Conservation (phyloP, 2,329 filamentous ascomycete species). For the Fusarium paranaense region DNA sequence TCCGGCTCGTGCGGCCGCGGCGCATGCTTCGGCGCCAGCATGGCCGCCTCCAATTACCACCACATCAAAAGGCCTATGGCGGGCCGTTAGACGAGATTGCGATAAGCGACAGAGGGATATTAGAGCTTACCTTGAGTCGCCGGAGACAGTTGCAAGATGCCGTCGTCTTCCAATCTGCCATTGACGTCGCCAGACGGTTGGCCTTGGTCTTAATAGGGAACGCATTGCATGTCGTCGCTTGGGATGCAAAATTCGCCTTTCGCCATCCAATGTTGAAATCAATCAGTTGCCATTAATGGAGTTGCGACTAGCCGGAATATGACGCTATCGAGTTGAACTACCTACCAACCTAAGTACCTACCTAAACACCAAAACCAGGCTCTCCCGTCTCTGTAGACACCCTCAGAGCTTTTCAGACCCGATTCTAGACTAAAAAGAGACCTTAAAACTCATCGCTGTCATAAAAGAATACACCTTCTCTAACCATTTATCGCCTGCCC, state of each 20-base stretch:
- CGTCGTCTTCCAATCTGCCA: conserved; percentile 31
- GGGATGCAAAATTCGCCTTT: conserved; percentile 30
- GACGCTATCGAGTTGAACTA: conserved; percentile 14
- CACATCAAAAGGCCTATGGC: conserved; percentile 81
- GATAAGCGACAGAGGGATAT: background rate
- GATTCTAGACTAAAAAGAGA: background rate
- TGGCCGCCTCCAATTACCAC: conserved; percentile 96
- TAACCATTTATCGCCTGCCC: conserved; percentile 37
- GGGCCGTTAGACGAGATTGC: conserved; percentile 17
- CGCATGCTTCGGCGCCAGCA: conserved; percentile 92
- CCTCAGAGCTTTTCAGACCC: background rate
- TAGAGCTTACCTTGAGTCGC: conserved; percentile 45
- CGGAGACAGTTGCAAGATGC: conserved; percentile 48
- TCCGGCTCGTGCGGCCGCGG: conserved; percentile 88
- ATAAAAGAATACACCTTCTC: background rate
- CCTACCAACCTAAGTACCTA: background rate
- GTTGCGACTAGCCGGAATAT: conserved; percentile 23
- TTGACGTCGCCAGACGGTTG: conserved; percentile 31
- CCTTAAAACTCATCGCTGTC: conserved; percentile 13
- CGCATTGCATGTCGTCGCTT: conserved; percentile 45
- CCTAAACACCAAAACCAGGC: background rate
- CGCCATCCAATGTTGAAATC: conserved; percentile 11
- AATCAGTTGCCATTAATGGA: conserved; percentile 9
- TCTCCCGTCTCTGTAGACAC: background rate
- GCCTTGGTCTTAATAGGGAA: conserved; percentile 40